A percentile compares a stretch with the other conserved stretches of the same genome.
Conservation (phyloP, 2,329 filamentous ascomycete species). For the Fusarium setosum region DNA sequence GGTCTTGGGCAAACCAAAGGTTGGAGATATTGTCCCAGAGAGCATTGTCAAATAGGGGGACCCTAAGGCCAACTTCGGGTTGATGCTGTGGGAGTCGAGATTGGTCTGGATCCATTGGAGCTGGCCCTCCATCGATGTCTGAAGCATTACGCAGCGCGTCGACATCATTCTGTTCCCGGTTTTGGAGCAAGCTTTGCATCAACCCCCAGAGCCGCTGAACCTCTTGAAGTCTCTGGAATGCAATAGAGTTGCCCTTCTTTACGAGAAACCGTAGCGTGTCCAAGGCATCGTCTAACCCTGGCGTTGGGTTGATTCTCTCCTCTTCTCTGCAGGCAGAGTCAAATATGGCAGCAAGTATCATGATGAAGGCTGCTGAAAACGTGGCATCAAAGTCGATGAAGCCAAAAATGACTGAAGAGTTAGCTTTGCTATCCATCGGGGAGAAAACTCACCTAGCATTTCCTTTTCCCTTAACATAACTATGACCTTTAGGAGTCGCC, state of each 20-base stretch:
- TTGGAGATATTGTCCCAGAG: neutral
- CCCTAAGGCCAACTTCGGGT: neutral
- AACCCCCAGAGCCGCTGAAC: neutral
- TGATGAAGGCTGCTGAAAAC: conserved; percentile 20
- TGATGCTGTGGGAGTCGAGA: no score
- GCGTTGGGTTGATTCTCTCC: conserved; percentile 15
- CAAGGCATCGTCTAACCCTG: conserved; percentile 18
- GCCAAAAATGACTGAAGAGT: conserved; percentile 3
- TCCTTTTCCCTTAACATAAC: neutral
- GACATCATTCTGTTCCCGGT: neutral
- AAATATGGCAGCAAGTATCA: conserved; percentile 15
- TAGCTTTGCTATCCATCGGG: neutral
- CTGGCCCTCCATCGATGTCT: no score
- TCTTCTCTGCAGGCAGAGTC: conserved; percentile 12
- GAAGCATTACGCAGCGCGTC: no score
- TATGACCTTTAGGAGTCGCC: conserved; percentile 1
- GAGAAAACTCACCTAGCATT: neutral
- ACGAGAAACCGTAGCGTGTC: conserved; percentile 27
- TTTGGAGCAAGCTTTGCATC: neutral
- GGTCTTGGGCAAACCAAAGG: neutral
- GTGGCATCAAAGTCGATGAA: conserved; percentile 20
- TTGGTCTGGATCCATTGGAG: neutral
- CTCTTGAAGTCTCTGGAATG: conserved; percentile 4
- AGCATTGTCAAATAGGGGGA: neutral
- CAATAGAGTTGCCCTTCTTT: conserved; percentile 13